These are phyloP conservation scores for Xanthoceras sorbifolium DNA, from an alignment of 345 rosid genomes.

Conservation along the genomic window DNA sequence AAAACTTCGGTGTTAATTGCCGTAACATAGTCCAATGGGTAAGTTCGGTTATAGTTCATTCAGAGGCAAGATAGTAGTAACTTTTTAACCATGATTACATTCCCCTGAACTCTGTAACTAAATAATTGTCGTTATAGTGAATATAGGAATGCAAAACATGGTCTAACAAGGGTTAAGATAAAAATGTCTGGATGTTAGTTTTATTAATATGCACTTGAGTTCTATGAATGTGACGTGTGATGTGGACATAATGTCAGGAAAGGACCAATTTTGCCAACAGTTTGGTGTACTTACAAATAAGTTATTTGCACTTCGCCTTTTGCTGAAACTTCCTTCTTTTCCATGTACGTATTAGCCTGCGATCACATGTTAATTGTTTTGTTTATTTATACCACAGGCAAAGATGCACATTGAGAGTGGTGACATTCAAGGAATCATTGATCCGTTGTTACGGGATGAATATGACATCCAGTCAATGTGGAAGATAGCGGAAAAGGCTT, in stretches of 20 bases:
- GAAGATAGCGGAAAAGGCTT: constrained; percentile 97
- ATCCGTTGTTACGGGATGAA: constrained; percentile 60
- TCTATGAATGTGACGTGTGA: neutral
- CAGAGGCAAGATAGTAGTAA: neutral
- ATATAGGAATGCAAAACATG: neutral
- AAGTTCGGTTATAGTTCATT: constrained; percentile 30
- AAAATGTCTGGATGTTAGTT: neutral
- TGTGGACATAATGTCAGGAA: neutral
- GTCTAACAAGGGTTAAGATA: neutral
- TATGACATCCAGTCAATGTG: constrained; percentile 96
- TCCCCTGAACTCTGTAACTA: neutral
- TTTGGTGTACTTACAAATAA: neutral
- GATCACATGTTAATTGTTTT: constrained; percentile 5
- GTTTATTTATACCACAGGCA: constrained; percentile 47
- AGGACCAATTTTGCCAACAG: neutral
- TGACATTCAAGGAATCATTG: constrained; percentile 86
- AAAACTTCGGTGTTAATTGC: constrained; percentile 85
- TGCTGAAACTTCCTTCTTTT: neutral
- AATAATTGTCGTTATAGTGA: neutral
- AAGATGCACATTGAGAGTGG: constrained; percentile 95
- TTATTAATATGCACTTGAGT: neutral
- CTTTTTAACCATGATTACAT: neutral
- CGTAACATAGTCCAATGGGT: constrained; percentile 99
- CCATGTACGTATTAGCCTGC: neutral
- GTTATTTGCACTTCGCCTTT: neutral